Percentiles rank a stretch among this genome's conserved stretches.
phyloP scores from a whole-genome alignment of 495 filamentous ascomycete genomes.

The Penicillium cinerascens region DNA sequence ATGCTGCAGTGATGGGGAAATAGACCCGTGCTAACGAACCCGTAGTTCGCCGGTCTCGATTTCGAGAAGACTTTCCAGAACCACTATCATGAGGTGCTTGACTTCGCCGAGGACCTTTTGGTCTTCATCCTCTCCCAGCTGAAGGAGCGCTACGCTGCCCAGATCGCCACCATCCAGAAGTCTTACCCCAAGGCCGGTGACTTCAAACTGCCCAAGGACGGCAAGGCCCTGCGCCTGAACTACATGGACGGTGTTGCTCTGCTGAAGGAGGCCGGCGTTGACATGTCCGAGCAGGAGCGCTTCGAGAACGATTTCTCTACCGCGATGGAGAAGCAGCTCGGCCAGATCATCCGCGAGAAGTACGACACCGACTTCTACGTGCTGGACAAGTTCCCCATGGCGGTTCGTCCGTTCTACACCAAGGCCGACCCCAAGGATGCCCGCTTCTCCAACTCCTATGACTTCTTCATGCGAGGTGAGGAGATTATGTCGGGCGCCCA shows the following conservation, averaged over 20 bases:
- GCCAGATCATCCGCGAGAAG: slow-evolving; percentile 76
- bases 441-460: slow-evolving; percentile 76
- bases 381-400: slow-evolving; percentile 85
- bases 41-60: slow-evolving; percentile 87
- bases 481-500: slow-evolving; percentile 87
- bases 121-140: slow-evolving; percentile 83
- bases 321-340: slow-evolving; percentile 85
- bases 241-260: slow-evolving; percentile 83
- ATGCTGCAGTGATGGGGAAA: neutral
- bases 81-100: slow-evolving; percentile 82
- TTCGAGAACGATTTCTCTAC: slow-evolving; percentile 66
- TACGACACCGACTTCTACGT: slow-evolving; percentile 90
- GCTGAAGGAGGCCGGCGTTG: slow-evolving; percentile 74
- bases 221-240: slow-evolving; percentile 75
- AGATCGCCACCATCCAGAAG: slow-evolving; percentile 67
- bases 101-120: slow-evolving; percentile 78
- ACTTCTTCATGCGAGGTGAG: slow-evolving; percentile 92
- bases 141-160: slow-evolving; percentile 57
- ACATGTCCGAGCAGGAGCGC: slow-evolving; percentile 72
- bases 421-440: slow-evolving; percentile 68
- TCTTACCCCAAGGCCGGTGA: slow-evolving; percentile 55
- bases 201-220: slow-evolving; percentile 57
- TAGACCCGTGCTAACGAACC: slow-evolving; percentile 38
- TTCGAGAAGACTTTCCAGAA: slow-evolving; percentile 92
- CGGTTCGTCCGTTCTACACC: slow-evolving; percentile 85